phyloP scores from a whole-genome alignment of 345 rosid species.

The Moringa oleifera region DNA sequence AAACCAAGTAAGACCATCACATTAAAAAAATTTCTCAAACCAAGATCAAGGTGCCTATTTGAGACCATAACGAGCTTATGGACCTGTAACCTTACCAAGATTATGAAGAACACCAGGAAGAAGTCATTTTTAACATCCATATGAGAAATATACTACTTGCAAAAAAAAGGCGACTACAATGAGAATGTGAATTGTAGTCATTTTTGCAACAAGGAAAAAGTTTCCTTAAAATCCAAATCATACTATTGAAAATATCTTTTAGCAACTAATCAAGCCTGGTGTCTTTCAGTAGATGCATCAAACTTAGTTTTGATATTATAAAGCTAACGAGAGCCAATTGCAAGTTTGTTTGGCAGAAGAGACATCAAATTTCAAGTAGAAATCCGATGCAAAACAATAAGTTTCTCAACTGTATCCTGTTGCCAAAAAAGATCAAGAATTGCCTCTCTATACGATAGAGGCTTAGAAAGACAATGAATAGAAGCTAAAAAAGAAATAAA shows the following conservation, averaged over 20 bases:
- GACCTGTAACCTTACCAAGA: background rate
- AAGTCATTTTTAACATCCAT: background rate
- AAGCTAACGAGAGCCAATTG: too few relatives aligned
- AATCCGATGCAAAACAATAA: background rate
- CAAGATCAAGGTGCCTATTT: background rate
- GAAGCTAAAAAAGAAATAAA: too few relatives aligned
- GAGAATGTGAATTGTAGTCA: too few relatives aligned
- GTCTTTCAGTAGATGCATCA: background rate
- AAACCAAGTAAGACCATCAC: too few relatives aligned
- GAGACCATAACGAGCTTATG: background rate
- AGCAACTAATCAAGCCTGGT: background rate
- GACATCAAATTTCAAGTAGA: background rate
- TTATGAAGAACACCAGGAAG: background rate
- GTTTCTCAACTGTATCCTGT: background rate
- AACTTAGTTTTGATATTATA: background rate
- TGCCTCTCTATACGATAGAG: background rate
- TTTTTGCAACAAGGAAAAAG: too few relatives aligned
- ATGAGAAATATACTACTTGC: background rate
- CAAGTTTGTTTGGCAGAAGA: background rate
- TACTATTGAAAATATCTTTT: too few relatives aligned
- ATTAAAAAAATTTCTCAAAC: background rate
- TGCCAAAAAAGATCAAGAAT: background rate
- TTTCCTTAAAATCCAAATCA: background rate
- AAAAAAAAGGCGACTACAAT: too few relatives aligned
- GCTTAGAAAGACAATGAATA: background rate